Evolutionary conservation across 768 basidiomycete genomes (phyloP).

Genomic region (Agrocybe chaxingu): DNA sequence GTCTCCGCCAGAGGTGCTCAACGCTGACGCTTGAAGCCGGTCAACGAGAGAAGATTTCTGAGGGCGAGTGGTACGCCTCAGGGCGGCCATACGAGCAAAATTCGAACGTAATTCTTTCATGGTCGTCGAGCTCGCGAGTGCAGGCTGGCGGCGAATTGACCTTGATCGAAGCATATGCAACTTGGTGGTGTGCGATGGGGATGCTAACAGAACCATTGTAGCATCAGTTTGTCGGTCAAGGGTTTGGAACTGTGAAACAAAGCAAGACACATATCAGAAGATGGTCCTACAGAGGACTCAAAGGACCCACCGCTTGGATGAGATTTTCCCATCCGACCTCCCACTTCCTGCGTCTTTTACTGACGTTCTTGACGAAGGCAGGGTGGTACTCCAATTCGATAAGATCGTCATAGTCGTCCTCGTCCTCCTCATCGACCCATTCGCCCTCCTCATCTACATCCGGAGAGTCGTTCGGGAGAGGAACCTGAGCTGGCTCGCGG

Average conservation of each 20-base stretch:
- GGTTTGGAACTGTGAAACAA: constrained; percentile 58
- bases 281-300: background rate
- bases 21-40: constrained; percentile 40
- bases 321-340: constrained; percentile 75
- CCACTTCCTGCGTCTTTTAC: constrained; percentile 70
- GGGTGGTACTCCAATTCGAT: constrained; percentile 78
- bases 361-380: constrained; percentile 58
- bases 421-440: constrained; percentile 75
- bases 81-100: constrained; percentile 58
- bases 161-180: constrained; percentile 64
- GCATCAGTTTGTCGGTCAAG: constrained; percentile 80
- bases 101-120: constrained; percentile 51
- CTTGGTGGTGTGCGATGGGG: constrained; percentile 71
- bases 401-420: constrained; percentile 66
- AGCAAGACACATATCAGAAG: background rate
- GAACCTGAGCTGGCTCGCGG: constrained; percentile 13
- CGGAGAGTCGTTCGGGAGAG: constrained; percentile 5
- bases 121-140: constrained; percentile 41
- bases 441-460: constrained; percentile 47
- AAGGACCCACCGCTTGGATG: constrained; percentile 58
- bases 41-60: constrained; percentile 42
- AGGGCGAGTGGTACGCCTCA: constrained; percentile 46
- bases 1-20: constrained; percentile 44
- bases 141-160: constrained; percentile 57
- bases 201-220: constrained; percentile 70